Evolutionary conservation across 306 rosid species (phyloP), one percentile per base, ranked within the genome.

Genomic region (Albizia julibrissin): DNA sequence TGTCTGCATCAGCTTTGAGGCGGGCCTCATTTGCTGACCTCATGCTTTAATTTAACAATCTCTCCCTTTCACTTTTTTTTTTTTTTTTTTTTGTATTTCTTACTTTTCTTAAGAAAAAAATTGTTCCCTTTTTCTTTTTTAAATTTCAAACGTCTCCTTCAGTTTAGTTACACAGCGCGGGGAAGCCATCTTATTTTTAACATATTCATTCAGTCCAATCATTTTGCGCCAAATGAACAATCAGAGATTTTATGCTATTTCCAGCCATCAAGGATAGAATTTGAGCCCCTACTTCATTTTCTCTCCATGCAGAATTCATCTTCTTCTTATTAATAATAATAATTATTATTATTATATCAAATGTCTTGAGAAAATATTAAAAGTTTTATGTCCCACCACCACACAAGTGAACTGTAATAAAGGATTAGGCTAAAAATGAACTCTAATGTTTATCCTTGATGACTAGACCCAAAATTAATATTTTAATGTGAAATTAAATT

Each of bases 31-130:
- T 72, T 64, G 79, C 88, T 87, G 80, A 84, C 52, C 79, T 84
- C 83, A 79, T 72, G 29, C 86, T 84, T 87, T 82, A 76, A 65
- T 87, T 87, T 81, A 82, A 85, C 81, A 86, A 85, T 82, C 85
- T 85, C 88, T 82, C 27, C 77, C 82, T 37, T 76, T 50, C 33
- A 62, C 43, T 54, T 52, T 39, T 2, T 37, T 8, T 11, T 49
- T 49, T 15, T 0, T 1, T 77, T 78, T 56, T 69, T 12, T 44
- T 10, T n/a, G n/a, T n/a, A n/a, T n/a, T n/a, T n/a, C n/a, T 72
- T 10, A 2, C 5, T 1, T 81, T 78, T 56, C 64, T 12, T 44
- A 0, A 43, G 10, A 43, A 43, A 43, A n/a, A n/a, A n/a, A n/a
- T n/a, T n/a, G n/a, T n/a, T n/a, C n/a, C n/a, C n/a, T n/a, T n/a